Evolutionary conservation across 1,284 basidiomycete species (phyloP).

Genomic region (Mrakiaceae sp.): DNA sequence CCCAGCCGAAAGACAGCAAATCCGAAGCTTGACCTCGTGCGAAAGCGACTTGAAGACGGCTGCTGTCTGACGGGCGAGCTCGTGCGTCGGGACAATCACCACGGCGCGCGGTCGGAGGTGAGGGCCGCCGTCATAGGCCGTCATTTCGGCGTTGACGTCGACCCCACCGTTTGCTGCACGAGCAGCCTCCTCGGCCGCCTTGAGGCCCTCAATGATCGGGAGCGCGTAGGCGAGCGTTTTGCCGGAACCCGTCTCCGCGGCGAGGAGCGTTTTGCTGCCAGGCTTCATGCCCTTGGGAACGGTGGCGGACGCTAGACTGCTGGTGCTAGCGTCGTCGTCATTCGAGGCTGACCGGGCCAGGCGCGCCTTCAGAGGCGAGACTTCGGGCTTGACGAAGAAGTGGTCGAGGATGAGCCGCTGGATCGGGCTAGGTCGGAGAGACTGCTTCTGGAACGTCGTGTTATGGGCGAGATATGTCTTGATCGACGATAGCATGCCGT

Average conservation of each 20-base stretch:
- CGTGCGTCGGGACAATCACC: constrained; percentile 75
- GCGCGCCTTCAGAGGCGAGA: background rate
- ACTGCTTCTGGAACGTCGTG: background rate
- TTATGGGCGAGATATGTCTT: background rate
- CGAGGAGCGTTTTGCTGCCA: constrained; percentile 42
- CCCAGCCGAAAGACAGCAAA: constrained; percentile 52
- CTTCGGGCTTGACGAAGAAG: constrained; percentile 6
- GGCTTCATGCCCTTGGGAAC: constrained; percentile 1
- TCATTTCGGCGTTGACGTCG: background rate
- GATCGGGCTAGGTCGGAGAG: constrained; percentile 1
- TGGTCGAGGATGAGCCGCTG: constrained; percentile 12
- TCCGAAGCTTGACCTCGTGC: constrained; percentile 61
- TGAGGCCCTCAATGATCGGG: constrained; percentile 65
- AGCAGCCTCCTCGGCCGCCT: constrained; percentile 27
- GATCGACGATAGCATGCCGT: background rate
- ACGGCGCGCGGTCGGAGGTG: constrained; percentile 56
- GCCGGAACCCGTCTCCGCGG: constrained; percentile 77
- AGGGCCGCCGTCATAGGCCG: constrained; percentile 18
- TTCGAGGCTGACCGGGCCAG: background rate
- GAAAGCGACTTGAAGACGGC: constrained; percentile 58
- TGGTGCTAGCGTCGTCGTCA: background rate
- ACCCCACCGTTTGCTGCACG: background rate
- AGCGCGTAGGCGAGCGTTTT: constrained; percentile 83
- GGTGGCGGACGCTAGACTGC: background rate
- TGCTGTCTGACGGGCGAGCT: constrained; percentile 67